Percentiles rank a stretch among this genome's conserved stretches.
Conservation (phyloP, 352 stramenopile species). For the Saprolegnia diclina region DNA sequence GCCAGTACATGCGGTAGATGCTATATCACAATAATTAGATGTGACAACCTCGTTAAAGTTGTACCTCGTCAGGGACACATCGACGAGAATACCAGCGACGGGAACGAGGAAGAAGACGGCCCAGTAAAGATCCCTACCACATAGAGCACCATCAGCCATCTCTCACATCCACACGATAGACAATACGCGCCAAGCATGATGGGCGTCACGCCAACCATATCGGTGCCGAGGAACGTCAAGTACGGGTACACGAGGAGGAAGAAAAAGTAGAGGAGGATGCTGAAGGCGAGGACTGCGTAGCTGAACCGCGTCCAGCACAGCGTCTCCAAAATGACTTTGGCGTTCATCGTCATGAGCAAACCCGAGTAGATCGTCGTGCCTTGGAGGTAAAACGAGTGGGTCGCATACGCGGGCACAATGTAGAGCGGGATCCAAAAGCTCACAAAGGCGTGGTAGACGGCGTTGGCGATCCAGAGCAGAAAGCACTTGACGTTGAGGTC, state of each 20-base stretch:
- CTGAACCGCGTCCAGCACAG: slow-evolving; percentile 76
- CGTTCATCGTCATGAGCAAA: slow-evolving; percentile 68
- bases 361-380: slow-evolving; percentile 62
- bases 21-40: slow-evolving; percentile 28
- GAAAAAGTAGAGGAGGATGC: slow-evolving; percentile 51
- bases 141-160: background rate
- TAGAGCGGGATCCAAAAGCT: slow-evolving; percentile 56
- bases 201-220: slow-evolving; percentile 49
- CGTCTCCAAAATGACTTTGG: slow-evolving; percentile 70
- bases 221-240: slow-evolving; percentile 42
- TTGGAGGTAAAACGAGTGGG: slow-evolving; percentile 33
- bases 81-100: slow-evolving; percentile 48
- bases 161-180: background rate
- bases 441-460: slow-evolving; percentile 56
- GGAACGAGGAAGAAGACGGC: slow-evolving; percentile 57
- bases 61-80: slow-evolving; percentile 68
- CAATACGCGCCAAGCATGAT: slow-evolving; percentile 49
- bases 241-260: slow-evolving; percentile 59
- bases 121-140: slow-evolving; percentile 55
- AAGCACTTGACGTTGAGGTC: slow-evolving; percentile 63
- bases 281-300: slow-evolving; percentile 46
- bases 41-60: slow-evolving; percentile 15
- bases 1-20: slow-evolving; percentile 58
- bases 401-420: slow-evolving; percentile 39
- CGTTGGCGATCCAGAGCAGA: slow-evolving; percentile 54